Conservation (phyloP, 2,329 filamentous ascomycete genomes). For the Dactylonectria macrodidyma region DNA sequence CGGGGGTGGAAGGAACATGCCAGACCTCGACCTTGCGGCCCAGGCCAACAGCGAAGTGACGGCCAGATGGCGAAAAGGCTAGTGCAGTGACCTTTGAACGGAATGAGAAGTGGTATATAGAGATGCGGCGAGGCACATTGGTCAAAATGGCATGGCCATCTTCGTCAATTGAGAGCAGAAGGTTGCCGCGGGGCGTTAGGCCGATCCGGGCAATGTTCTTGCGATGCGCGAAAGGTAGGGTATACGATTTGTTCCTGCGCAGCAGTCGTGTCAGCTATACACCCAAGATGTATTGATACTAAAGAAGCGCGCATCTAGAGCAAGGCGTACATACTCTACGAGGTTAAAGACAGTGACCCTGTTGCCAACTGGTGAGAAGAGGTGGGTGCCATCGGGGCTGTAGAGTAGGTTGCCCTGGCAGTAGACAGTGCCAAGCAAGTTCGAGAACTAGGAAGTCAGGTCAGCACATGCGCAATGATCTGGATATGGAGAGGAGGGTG, state of each 20-base stretch:
- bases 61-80: constrained; percentile 91
- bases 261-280: constrained; percentile 51
- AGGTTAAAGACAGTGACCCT: constrained; percentile 96
- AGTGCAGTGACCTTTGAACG: constrained; percentile 86
- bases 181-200: constrained; percentile 90
- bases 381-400: constrained; percentile 94
- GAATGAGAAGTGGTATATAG: constrained; percentile 97
- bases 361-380: constrained; percentile 97
- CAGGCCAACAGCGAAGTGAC: constrained; percentile 90
- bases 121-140: constrained; percentile 87
- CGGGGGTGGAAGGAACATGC: constrained; percentile 93
- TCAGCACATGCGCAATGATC: constrained; percentile 5
- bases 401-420: constrained; percentile 97
- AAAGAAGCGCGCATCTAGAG: background rate
- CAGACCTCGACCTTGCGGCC: constrained; percentile 94
- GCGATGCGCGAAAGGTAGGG: constrained; percentile 91
- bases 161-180: constrained; percentile 93
- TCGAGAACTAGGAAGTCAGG: constrained; percentile 83
- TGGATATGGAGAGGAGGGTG: background rate
- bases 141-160: constrained; percentile 95
- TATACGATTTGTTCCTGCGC: constrained; percentile 86
- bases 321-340: constrained; percentile 78
- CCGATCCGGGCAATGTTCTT: constrained; percentile 93
- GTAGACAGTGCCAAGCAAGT: constrained; percentile 97
- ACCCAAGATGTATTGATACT: background rate